A percentile compares a stretch with the other conserved stretches of the same genome.
Conservation (phyloP, 306 rosid genomes). For the Vigna trinervia region DNA sequence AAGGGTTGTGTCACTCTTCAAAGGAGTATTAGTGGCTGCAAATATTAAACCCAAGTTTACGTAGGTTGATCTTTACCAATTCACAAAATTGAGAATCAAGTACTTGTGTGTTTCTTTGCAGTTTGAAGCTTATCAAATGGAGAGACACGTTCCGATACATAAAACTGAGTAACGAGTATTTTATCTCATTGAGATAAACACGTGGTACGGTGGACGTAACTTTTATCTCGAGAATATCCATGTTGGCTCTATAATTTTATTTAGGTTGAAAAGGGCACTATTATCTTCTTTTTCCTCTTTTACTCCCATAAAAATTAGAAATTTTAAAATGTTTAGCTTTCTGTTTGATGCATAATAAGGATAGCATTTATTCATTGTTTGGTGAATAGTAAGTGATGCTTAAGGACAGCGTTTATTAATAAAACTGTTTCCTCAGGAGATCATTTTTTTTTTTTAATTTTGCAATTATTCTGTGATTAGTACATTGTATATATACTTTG, state of each 20-base stretch:
- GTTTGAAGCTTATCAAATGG: no score
- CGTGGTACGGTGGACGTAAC: no score
- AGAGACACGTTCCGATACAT: no score
- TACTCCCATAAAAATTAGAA: neutral
- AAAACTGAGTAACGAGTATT: no score
- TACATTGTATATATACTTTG: neutral
- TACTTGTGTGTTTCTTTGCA: no score
- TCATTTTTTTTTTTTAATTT: neutral
- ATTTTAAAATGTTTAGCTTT: conserved; percentile 13
- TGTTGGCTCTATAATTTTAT: conserved; percentile 25
- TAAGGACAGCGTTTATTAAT: no score
- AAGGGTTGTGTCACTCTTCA: conserved; percentile 12
- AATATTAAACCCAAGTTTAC: conserved; percentile 13
- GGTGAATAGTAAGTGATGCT: no score
- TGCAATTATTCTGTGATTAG: neutral
- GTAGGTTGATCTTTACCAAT: neutral
- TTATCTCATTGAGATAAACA: no score
- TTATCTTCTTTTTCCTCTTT: neutral
- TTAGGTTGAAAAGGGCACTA: conserved; percentile 14
- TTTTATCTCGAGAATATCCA: neutral
- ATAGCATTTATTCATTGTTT: conserved; percentile 5
- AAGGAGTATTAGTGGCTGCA: conserved; percentile 6
- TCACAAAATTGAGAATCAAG: no score
- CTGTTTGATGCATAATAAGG: conserved; percentile 18
- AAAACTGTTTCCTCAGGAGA: conserved; percentile 14